Evolutionary conservation across 345 rosid species (phyloP).

Genomic region (Acer campestre): DNA sequence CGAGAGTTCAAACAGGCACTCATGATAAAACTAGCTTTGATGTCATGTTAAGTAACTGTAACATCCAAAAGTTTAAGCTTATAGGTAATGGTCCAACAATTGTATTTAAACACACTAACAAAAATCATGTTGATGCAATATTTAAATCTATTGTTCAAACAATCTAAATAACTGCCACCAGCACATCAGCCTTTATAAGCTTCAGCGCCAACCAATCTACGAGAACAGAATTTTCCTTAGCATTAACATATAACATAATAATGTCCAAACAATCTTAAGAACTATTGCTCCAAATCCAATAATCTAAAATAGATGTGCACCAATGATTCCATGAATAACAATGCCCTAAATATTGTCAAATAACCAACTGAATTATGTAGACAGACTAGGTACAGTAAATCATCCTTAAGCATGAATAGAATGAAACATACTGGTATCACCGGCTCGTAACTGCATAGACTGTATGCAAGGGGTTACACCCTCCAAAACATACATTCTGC

Average conservation of each 20-base stretch:
- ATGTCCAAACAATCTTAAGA: neutral
- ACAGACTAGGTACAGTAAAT: too few species aligned
- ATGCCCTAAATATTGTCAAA: neutral
- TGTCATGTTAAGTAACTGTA: too few species aligned
- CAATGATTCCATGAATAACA: neutral
- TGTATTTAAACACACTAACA: neutral
- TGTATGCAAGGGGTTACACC: constrained; percentile 99
- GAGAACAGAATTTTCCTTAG: neutral
- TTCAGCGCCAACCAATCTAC: neutral
- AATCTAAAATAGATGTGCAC: neutral
- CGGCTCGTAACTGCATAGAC: constrained; percentile 85
- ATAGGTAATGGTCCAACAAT: neutral
- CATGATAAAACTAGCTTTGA: neutral
- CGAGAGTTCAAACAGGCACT: neutral
- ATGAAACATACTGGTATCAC: constrained; percentile 73
- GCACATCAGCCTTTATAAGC: neutral
- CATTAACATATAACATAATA: neutral
- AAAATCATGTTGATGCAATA: neutral
- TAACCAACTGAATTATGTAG: neutral
- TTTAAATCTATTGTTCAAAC: neutral
- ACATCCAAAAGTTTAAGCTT: neutral
- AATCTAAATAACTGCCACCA: constrained; percentile 1
- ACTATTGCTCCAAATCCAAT: neutral
- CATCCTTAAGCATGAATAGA: constrained; percentile 10
- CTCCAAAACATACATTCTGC: constrained; percentile 97